Percentiles rank a stretch among this genome's conserved stretches.
Evolutionary conservation across 2,329 filamentous ascomycete genomes (phyloP).

Genomic region (Colletotrichum tropicale): DNA sequence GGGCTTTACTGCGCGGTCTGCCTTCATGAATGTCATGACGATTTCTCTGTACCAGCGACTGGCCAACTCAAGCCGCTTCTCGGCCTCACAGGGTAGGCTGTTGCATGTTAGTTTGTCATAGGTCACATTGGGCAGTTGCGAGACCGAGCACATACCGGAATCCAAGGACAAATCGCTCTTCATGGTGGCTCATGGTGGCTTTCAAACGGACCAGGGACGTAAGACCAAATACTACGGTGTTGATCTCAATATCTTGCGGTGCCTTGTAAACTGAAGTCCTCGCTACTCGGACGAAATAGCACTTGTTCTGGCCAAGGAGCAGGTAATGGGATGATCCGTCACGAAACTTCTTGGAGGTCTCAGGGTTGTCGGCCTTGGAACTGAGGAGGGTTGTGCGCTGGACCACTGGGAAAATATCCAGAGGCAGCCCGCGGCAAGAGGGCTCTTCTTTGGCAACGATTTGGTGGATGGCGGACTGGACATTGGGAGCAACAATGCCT

Average conservation of each 20-base stretch:
- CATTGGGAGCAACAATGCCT: slow-evolving; percentile 47
- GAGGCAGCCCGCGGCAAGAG: slow-evolving; percentile 29
- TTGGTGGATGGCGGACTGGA: slow-evolving; percentile 50
- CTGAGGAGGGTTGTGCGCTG: slow-evolving; percentile 47
- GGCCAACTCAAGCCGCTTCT: slow-evolving; percentile 53
- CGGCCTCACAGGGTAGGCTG: slow-evolving; percentile 22
- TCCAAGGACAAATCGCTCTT: slow-evolving; percentile 60
- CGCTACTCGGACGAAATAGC: slow-evolving; percentile 56
- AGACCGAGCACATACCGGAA: slow-evolving; percentile 49
- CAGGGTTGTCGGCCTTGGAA: slow-evolving; percentile 43
- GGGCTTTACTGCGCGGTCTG: slow-evolving; percentile 60
- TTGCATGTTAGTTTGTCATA: slow-evolving; percentile 14
- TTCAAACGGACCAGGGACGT: slow-evolving; percentile 57
- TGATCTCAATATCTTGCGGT: slow-evolving; percentile 52
- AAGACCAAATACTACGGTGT: slow-evolving; percentile 55
- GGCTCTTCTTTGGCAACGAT: slow-evolving; percentile 52
- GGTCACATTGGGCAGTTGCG: slow-evolving; percentile 21
- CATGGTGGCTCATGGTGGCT: slow-evolving; percentile 54
- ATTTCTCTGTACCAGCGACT: slow-evolving; percentile 60
- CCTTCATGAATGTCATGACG: slow-evolving; percentile 57
- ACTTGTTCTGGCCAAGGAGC: slow-evolving; percentile 57
- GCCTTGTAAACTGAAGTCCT: slow-evolving; percentile 45
- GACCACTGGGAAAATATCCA: slow-evolving; percentile 56
- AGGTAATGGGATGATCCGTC: slow-evolving; percentile 60
- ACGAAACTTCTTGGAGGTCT: slow-evolving; percentile 48